Base-by-base conservation (phyloP, 495 filamentous ascomycete species). In the Tuber borchii region DNA sequence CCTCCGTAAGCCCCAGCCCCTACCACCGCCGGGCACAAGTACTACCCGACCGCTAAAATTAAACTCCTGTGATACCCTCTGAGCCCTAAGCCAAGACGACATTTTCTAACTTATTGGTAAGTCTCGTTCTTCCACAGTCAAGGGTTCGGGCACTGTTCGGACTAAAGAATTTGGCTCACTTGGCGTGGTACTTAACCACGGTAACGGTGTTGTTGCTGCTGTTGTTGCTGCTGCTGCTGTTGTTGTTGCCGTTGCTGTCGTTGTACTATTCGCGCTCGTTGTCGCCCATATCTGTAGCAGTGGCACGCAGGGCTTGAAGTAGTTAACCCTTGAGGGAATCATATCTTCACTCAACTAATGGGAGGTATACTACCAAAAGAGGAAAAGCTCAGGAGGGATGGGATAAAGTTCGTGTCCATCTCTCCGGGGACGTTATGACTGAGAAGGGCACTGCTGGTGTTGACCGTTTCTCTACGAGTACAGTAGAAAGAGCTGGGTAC, bases 1-100 rank as follows among this genome's bases (percentile, higher is more conserved):
- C 91, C 80, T 92, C 90, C 2, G 87, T 86, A 10, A 93, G 84
- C 14, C 91, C 91, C 6, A 93, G 83, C 7, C 90, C 90, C 73
- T 87, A 84, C 43, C 90, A 34, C 89, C 90, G 37, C 90, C 90
- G 0, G 90, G 91, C 48, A 92, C 88, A 68, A 89, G 83, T 72
- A 87, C 88, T 40, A 91, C 88, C 44, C 88, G 86, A 45, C 85
- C 87, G 46, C 85, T 82, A 4, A 92, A 85, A 70, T 89, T 86
- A 72, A 90, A 90, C 73, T 88, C 84, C 76, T 77, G 73, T 31
- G 81, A 76, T 39, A 71, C 40, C 46, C 71, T 80, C 68, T 73
- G 70, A 40, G 77, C 71, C 39, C 68, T 61, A 44, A 68, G 34
- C 12, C 74, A 72, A 39, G 69, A 40, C 5, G 61, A 65, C n/a